Evolutionary conservation across 495 filamentous ascomycete genomes (phyloP).

Genomic region (Immersiella caudata): DNA sequence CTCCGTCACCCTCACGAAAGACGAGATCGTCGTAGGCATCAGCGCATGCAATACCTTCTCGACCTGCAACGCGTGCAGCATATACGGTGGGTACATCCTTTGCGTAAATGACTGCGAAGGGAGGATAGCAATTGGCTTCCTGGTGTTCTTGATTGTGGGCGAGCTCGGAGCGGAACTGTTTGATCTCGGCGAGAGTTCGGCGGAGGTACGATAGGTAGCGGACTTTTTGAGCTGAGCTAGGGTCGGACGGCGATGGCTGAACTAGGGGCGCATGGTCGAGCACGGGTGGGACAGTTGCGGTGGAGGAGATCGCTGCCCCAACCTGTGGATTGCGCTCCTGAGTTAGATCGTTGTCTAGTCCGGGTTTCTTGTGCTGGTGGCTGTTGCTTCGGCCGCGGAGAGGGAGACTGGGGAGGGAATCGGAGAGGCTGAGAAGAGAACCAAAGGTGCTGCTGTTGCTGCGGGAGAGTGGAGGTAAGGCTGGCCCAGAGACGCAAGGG

Average conservation of each 20-base stretch:
- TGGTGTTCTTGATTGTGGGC: conserved; percentile 61
- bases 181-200: conserved; percentile 71
- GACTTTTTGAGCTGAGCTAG: conserved; percentile 20
- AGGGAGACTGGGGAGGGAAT: conserved; percentile 38
- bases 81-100: conserved; percentile 85
- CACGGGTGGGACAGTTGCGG: conserved; percentile 43
- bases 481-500: conserved; percentile 67
- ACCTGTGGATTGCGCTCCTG: conserved; percentile 21
- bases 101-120: conserved; percentile 82
- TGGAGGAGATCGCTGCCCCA: conserved; percentile 34
- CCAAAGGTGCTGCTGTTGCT: conserved; percentile 42
- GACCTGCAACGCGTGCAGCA: conserved; percentile 69
- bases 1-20: conserved; percentile 87
- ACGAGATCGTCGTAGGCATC: conserved; percentile 88
- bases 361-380: conserved; percentile 25
- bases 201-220: conserved; percentile 68
- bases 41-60: conserved; percentile 64
- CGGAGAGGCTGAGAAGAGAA: conserved; percentile 44
- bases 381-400: conserved; percentile 35
- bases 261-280: conserved; percentile 12
- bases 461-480: conserved; percentile 52
- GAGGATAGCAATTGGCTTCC: conserved; percentile 73
- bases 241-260: conserved; percentile 22
- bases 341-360: background rate
- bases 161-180: conserved; percentile 74